Evolutionary conservation across 495 filamentous ascomycete species (phyloP), one percentile per base, ranked within the genome.

Genomic region (Letharia lupina): DNA sequence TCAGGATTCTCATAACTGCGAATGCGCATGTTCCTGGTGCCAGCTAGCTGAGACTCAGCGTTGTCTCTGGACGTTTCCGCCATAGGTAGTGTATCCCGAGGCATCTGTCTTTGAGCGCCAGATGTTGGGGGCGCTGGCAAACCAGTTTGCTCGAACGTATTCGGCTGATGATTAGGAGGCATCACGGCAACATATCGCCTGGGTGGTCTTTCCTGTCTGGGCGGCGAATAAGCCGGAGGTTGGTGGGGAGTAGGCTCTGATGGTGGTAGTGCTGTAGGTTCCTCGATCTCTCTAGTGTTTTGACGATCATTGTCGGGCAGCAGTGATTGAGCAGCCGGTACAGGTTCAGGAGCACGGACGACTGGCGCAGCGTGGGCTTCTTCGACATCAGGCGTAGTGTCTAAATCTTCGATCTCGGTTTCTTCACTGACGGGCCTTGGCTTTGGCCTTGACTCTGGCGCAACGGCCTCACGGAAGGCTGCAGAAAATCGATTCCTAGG

Each of bases 71-170:
- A 44, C 39, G 48, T 11, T 56, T 62, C 16, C 33, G 48, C 37
- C 70, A 84, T 70, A 4, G 75, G 80, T 40, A 84, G 82, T 0
- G 74, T 77, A 31, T 80, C 77, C 9, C 44, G 56, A 10, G 68
- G 66, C 44, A 37, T 62, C 64, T 67, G 61, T 41, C 40, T 68
- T 50, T 61, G 68, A 67, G 42, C 45, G 13, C 73, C 66, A 54
- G 78, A 75, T 23, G 76, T 78, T 11, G 35, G 37, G 18, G 60
- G 35, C 37, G 59, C 65, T 35, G 77, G 75, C 47, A 72, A 71
- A 31, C 65, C 35, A 20, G 62, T 62, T 39, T 68, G 66, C 61
- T 67, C 69, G 48, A 65, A 68, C 15, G 73, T 73, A 2, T 59
- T 65, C 2, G 64, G 63, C 31, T 69, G 66, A 13, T 57, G 60